Base-by-base conservation (phyloP, 179 eudicot genomes). In the Camellia oleifera region DNA sequence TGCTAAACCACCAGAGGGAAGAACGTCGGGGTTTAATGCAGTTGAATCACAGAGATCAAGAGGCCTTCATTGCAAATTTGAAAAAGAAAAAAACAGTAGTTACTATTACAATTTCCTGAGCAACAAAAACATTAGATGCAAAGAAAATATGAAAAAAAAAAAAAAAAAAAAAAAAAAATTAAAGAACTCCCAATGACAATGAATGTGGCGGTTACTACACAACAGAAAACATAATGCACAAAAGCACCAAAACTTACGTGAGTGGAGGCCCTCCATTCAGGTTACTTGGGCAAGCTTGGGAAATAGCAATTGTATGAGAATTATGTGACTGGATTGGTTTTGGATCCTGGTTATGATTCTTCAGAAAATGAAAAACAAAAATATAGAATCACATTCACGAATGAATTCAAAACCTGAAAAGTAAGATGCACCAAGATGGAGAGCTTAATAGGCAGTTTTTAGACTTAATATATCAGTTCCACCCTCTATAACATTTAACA, bases 11-110 rank as follows among this genome's bases (percentile, higher is more conserved):
- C 92, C 85, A 68, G 86, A 58, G 64, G 82, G 94, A 10, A 88
- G 81, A 23, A 81, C 72, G 76, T 94, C 99, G 17, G 91, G 87
- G 82, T 85, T 91, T 78, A 98, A 80, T 80, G 84, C 57, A 82
- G 83, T 69, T 74, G 86, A 80, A 79, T 97, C 97, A 83, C 93
- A 91, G 6, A 97, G 92, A 82, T 97, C 97, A 81, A 92, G 95
- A 71, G 99, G 99, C 86, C 99, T 97, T 88, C 84, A 82, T 57
- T 40, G 42, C 80, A 81, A 60, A 74, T 42, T 48, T 48, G 52
- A 48, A 48, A 48, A 48, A 48, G 52, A 48, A 15, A 63, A 12
- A n/a, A 53, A 72, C 40, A 20, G 54, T 10, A 45, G 42, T 42
- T 4, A 58, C 44, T 54, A 70, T 60, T 40, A 58, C 70, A 78